Evolutionary conservation across 305 asterid species (phyloP), one percentile per base, ranked within the genome.

Genomic region (Rubia peregrina): DNA sequence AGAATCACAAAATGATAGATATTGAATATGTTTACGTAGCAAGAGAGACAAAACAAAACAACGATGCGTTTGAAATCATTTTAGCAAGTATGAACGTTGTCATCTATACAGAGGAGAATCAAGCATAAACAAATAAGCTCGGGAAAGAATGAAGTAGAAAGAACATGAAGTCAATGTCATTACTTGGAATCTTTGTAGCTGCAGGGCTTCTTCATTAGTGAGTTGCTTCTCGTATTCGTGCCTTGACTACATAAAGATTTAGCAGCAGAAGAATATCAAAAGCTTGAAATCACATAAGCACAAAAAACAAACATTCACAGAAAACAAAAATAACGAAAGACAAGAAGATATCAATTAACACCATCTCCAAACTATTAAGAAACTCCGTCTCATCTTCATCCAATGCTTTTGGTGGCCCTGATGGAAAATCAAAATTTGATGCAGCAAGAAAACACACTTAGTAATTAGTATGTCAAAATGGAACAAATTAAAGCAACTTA

Each of bases 381-480:
- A 93, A 93, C 82, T 93, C 97, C 0, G 94, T 85, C 87, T 90
- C 98, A 24, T 93, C 98, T 80, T 89, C 98, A 84, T 93, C 98
- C 83, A 93, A 78, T 71, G 98, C 95, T 84, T 90, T 93, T 8
- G 98, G 98, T 72, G 97, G 97, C 74, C 93, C 98, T 92, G 84
- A 79, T 76, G 67, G 71, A 78, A 75, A 16, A 41, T 13, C 24
- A 30, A 65, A 40, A 57, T 33, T 21, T 13, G n/a, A 40, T 14
- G 4, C 8, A 61, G 56, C 0, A 13, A 44, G n/a, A n/a, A n/a
- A n/a, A n/a, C n/a, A n/a, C n/a, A n/a, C n/a, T n/a, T n/a, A n/a
- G n/a, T 30, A 21, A n/a, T n/a, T n/a, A n/a, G n/a, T n/a, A n/a
- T 5, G 17, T 5, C 11, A 71, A 30, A n/a, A 62, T 22, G 61